Percentiles rank a stretch among this genome's conserved stretches.
These are phyloP conservation scores for Dillenia suffruticosa DNA, from an alignment of 164 flowering plant genomes.

Conservation along the genomic window DNA sequence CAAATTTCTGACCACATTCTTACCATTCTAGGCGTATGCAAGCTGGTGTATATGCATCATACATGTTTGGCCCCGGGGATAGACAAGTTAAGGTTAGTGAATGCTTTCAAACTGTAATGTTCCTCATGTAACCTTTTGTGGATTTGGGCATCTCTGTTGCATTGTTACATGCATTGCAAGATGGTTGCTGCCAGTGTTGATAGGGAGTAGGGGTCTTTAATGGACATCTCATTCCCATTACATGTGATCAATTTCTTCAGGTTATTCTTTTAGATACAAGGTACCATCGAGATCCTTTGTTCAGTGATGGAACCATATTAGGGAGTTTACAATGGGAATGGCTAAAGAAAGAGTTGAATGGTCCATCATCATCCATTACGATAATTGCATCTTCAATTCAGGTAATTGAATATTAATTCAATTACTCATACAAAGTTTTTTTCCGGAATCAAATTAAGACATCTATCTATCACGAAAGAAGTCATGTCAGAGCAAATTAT, in stretches of 20 bases:
- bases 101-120: neutral
- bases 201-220: too few species aligned
- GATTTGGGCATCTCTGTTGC: too few species aligned
- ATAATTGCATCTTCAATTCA: constrained; percentile 74
- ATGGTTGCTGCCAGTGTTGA: too few species aligned
- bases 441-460: too few species aligned
- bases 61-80: constrained; percentile 60
- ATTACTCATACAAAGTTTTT: neutral
- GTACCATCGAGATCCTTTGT: constrained; percentile 67
- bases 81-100: constrained; percentile 55
- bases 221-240: neutral
- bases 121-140: too few species aligned
- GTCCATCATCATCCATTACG: constrained; percentile 49
- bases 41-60: constrained; percentile 75
- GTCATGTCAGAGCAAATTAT: too few species aligned
- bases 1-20: constrained; percentile 1
- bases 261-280: constrained; percentile 74
- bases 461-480: too few species aligned
- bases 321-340: constrained; percentile 68
- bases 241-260: constrained; percentile 26
- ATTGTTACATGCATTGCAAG: too few species aligned
- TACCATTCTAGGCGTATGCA: constrained; percentile 56
- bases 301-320: constrained; percentile 62
- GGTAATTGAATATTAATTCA: constrained; percentile 27
- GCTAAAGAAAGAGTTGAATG: constrained; percentile 61